Percentiles rank a stretch among this genome's conserved stretches.
Evolutionary conservation across 129 eudicot genomes (phyloP).

Genomic region (Pseudognaphalium luteoalbum): DNA sequence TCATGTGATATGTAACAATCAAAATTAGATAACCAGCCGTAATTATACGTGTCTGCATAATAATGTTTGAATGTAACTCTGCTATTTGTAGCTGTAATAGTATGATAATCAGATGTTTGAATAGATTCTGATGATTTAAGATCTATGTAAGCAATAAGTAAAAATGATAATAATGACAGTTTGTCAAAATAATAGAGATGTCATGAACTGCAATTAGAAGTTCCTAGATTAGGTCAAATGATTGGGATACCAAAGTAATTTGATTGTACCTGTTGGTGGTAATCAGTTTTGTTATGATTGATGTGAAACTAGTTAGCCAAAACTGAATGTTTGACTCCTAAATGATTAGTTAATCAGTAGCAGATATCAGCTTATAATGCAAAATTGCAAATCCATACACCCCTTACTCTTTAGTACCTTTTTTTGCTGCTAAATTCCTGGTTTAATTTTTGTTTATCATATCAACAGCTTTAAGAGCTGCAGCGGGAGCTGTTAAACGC

Average conservation of each 20-base stretch:
- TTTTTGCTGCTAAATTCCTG: slow-evolving; percentile 10
- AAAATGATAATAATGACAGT: not conserved
- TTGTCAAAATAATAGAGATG: no score
- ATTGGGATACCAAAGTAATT: not conserved
- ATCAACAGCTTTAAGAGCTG: slow-evolving; percentile 85
- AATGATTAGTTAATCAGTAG: not conserved
- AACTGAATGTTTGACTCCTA: not conserved
- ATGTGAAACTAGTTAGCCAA: not conserved
- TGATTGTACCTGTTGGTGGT: not conserved
- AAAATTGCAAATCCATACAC: not conserved
- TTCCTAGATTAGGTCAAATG: no score
- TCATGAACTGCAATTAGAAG: no score
- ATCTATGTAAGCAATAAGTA: not conserved
- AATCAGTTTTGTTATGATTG: no score
- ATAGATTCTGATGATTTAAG: not conserved
- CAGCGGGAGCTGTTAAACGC: slow-evolving; percentile 89
- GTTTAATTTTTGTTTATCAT: slow-evolving; percentile 12
- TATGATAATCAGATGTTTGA: not conserved
- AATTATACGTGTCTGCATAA: not conserved
- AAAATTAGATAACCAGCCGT: not conserved
- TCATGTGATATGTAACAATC: not conserved
- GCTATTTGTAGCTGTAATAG: not conserved
- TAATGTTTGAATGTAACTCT: not conserved
- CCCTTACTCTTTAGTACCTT: not conserved
- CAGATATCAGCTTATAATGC: not conserved